Conservation (phyloP, 1,139 yeast species). For the Blastobotrys petasosporus region DNA sequence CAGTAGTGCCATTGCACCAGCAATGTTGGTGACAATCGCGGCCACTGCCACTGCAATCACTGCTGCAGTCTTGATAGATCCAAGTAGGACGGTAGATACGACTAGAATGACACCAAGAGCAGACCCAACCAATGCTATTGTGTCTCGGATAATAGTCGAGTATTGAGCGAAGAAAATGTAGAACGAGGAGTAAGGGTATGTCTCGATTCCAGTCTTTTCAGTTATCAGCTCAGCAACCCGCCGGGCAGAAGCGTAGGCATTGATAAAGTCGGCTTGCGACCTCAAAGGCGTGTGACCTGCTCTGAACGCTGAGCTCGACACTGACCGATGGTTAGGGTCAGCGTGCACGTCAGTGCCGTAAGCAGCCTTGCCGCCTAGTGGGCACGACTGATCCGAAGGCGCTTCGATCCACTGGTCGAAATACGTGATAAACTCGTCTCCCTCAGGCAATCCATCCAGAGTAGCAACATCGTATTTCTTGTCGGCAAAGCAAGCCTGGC, state of each 20-base stretch:
- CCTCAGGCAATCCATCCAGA: slow-evolving; percentile 83
- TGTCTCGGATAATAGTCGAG: slow-evolving; percentile 50
- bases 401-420: slow-evolving; percentile 77
- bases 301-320: slow-evolving; percentile 63
- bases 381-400: slow-evolving; percentile 82
- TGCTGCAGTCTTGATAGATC: slow-evolving; percentile 57
- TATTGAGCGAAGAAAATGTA: slow-evolving; percentile 92
- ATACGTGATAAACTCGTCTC: slow-evolving; percentile 62
- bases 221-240: slow-evolving; percentile 60
- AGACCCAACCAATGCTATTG: slow-evolving; percentile 48
- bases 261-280: slow-evolving; percentile 78
- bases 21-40: slow-evolving; percentile 64
- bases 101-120: slow-evolving; percentile 55
- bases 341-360: slow-evolving; percentile 57
- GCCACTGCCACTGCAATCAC: slow-evolving; percentile 54
- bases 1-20: slow-evolving; percentile 74
- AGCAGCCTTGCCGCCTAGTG: slow-evolving; percentile 93
- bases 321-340: slow-evolving; percentile 34
- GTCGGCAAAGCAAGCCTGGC: slow-evolving; percentile 62
- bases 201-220: slow-evolving; percentile 42
- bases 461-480: slow-evolving; percentile 56
- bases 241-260: slow-evolving; percentile 69
- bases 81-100: slow-evolving; percentile 54
- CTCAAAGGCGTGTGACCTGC: slow-evolving; percentile 76
- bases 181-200: slow-evolving; percentile 89